A percentile compares a stretch with the other conserved stretches of the same genome.
phyloP scores from a whole-genome alignment of 345 rosid species.

The Xanthoceras sorbifolium region DNA sequence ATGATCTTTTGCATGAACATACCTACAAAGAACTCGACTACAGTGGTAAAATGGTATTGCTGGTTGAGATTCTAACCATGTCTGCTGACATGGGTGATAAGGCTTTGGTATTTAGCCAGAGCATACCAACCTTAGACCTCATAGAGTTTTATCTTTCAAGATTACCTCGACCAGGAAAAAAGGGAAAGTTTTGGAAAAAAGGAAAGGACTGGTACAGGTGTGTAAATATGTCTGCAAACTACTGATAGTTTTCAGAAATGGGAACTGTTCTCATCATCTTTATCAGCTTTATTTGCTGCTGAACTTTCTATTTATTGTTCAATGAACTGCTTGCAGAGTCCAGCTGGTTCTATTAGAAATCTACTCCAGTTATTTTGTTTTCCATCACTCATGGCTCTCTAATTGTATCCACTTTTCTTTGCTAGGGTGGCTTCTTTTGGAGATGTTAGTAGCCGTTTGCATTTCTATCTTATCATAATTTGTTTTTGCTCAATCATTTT shows the following conservation, averaged over 20 bases:
- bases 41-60: constrained; percentile 98
- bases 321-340: neutral
- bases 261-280: neutral
- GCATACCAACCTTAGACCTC: constrained; percentile 97
- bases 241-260: neutral
- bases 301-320: neutral
- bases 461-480: neutral
- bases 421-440: neutral
- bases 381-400: neutral
- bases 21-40: constrained; percentile 68
- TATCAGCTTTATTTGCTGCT: neutral
- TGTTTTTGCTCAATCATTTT: neutral
- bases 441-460: neutral
- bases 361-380: neutral
- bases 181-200: constrained; percentile 89
- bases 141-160: constrained; percentile 90
- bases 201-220: constrained; percentile 99
- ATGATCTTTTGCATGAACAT: constrained; percentile 76
- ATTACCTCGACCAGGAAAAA: constrained; percentile 67
- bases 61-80: constrained; percentile 82
- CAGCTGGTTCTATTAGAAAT: neutral
- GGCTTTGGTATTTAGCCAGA: constrained; percentile 95
- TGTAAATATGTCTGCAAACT: constrained; percentile 27
- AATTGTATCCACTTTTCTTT: neutral
- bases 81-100: constrained; percentile 82